Base-by-base conservation (phyloP, 2,329 filamentous ascomycete genomes). In the Pseudogymnoascus sp. region DNA sequence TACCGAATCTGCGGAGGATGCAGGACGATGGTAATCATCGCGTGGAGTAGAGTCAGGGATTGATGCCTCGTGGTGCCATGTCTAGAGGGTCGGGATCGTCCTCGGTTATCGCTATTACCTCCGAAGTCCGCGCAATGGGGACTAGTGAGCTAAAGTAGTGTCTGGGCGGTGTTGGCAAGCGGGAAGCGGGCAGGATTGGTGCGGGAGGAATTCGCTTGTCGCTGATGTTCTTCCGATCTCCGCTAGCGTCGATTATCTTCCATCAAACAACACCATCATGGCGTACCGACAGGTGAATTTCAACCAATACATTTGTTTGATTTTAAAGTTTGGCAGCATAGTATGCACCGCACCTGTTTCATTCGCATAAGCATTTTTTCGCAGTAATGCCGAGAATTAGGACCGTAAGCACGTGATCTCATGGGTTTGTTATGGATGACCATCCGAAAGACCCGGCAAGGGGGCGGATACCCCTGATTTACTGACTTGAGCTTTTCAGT, bases 211-310 rank as follows among this genome's bases (percentile, higher is more conserved):
- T 26, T 61, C 59, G 35, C 29, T 38, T 61, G 59, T 61, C 59
- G 59, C 59, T 44, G 31, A 16, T 40, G 24, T 3, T 35, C 8
- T 37, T 44, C 59, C 59, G 59, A 61, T 38, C 59, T 61, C 59
- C 59, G 59, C 59, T 61, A 61, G 59, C 59, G 44, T 5, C 59
- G 14, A 14, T 14, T 6, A 6, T 14, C 37, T 16, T 16, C 37
- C 16, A 40, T 40, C 37, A 16, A 16, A 40, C 37, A 40, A 40
- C 37, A 16, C 7, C 6, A n/a, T 16, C 31, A 11, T 33, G 10
- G 7, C 8, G 8, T 33, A 33, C 11, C 31, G 10, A 33, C 31
- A 3, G 37, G n/a, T 40, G n/a, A 40, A 40, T 40, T 40, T 16
- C n/a, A 40, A 40, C 37, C 14, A n/a, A 40, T 40, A 14, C 37